phyloP scores from a whole-genome alignment of 2,329 filamentous ascomycete genomes.

The Fusarium continuum region DNA sequence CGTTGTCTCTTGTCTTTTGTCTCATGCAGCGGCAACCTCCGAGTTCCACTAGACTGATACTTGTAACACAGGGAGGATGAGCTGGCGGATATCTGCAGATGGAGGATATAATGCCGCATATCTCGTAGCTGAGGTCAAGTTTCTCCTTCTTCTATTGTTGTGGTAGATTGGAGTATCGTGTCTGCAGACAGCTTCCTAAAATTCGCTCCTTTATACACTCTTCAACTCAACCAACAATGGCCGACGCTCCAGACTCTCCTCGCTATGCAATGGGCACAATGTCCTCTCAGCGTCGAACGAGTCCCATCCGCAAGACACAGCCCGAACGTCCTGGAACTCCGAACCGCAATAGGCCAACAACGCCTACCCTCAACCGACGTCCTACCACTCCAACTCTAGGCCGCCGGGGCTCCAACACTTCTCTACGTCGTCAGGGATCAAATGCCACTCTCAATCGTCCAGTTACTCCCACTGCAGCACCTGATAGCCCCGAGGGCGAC shows the following conservation, averaged over 20 bases:
- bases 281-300: slow-evolving; percentile 31
- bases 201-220: neutral
- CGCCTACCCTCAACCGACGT: slow-evolving; percentile 25
- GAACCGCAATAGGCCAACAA: slow-evolving; percentile 26
- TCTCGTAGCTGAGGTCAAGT: neutral
- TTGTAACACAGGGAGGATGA: too few relatives aligned
- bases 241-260: slow-evolving; percentile 22
- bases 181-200: too few relatives aligned
- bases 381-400: slow-evolving; percentile 33
- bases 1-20: neutral
- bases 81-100: neutral
- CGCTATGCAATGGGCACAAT: slow-evolving; percentile 39
- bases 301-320: slow-evolving; percentile 26
- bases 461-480: slow-evolving; percentile 14
- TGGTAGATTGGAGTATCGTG: neutral
- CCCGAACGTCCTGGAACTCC: slow-evolving; percentile 26
- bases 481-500: neutral
- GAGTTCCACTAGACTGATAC: neutral
- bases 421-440: slow-evolving; percentile 19
- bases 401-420: slow-evolving; percentile 23
- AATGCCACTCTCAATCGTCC: slow-evolving; percentile 28
- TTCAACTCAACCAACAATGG: slow-evolving; percentile 6
- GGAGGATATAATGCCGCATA: slow-evolving; percentile 3
- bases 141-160: neutral
- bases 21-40: neutral